Evolutionary conservation across 169 alveolate species (phyloP), one percentile per base, ranked within the genome.

Genomic region (Plasmodium adleri): DNA sequence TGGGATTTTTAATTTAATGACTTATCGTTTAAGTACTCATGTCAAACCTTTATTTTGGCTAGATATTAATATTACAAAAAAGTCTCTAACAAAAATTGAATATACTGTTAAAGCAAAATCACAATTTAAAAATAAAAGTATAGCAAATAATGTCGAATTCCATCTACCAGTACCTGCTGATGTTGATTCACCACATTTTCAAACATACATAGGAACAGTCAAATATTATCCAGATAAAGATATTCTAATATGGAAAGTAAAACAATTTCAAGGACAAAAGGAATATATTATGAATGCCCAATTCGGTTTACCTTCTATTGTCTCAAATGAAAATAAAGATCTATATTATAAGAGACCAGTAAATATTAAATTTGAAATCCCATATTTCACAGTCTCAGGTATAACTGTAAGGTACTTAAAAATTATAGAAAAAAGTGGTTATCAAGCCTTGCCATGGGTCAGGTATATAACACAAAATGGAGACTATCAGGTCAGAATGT

Each of bases 341-440:
- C 93, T 96, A 68, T 98, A 96, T 96, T 83, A 95, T 66, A 98
- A 97, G 94, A 95, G 96, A 66, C 99, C 99, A 5, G 98, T 99
- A 62, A 95, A 96, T 63, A 98, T 98, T n/a, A 96, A 95, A 76
- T 99, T 98, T 93, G 99, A 99, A 92, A 99, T 99, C 59, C 99
- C 99, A n/a, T 98, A 98, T 90, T 99, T 98, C 96, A 98, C 99
- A 22, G 99, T 99, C 52, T 97, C 99, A n/a, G 99, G 99, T 43
- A 96, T 99, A 43, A 97, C 99, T 70, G 99, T 98, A 32, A 95
- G 99, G 74, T 99, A 98, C 94, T 97, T 99, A 58, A 98, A 99
- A 90, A 98, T 99, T 72, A 95, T 97, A 50, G 99, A 99, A 88
- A 98, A 98, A 92, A 92, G 98, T 80, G 99, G 99, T 12, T 99